Conservation (phyloP, 768 basidiomycete species). For the Sistotremastrum suecicum region DNA sequence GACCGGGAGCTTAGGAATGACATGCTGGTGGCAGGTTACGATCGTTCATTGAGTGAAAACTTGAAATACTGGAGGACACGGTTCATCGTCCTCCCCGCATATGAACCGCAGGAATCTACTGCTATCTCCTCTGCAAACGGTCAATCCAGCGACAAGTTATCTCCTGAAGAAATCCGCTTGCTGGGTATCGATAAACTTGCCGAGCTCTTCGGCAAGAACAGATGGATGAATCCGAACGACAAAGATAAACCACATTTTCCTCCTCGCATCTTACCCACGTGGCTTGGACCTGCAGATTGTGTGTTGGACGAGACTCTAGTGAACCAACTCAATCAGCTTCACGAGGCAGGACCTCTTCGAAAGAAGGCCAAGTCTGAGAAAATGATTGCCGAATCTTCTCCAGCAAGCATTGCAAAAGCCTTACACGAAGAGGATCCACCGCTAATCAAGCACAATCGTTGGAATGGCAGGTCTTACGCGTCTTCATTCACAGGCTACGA, state of each 20-base stretch:
- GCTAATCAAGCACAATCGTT: constrained; percentile 70
- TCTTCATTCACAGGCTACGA: constrained; percentile 85
- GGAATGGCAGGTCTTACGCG: constrained; percentile 61
- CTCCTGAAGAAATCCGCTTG: constrained; percentile 78
- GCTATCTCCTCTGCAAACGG: constrained; percentile 22
- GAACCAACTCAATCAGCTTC: constrained; percentile 69
- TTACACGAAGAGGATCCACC: constrained; percentile 82
- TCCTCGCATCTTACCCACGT: constrained; percentile 71
- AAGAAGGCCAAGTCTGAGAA: constrained; percentile 75
- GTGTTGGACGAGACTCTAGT: constrained; percentile 69
- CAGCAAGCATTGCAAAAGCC: constrained; percentile 55
- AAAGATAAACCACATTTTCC: constrained; percentile 30
- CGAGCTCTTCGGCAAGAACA: constrained; percentile 71
- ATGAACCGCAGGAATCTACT: constrained; percentile 41
- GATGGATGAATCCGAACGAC: constrained; percentile 61
- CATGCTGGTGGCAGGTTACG: constrained; percentile 75
- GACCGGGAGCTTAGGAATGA: constrained; percentile 40
- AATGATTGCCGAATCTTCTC: constrained; percentile 52
- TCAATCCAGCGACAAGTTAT: constrained; percentile 57
- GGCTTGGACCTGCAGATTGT: constrained; percentile 66
- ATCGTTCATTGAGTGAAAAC: constrained; percentile 66
- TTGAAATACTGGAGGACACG: constrained; percentile 89
- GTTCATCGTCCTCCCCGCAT: constrained; percentile 83
- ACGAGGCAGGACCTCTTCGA: constrained; percentile 47
- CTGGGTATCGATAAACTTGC: constrained; percentile 86